These are phyloP conservation scores for Penicillium salamii DNA, from an alignment of 495 filamentous ascomycete species.

Conservation along the genomic window DNA sequence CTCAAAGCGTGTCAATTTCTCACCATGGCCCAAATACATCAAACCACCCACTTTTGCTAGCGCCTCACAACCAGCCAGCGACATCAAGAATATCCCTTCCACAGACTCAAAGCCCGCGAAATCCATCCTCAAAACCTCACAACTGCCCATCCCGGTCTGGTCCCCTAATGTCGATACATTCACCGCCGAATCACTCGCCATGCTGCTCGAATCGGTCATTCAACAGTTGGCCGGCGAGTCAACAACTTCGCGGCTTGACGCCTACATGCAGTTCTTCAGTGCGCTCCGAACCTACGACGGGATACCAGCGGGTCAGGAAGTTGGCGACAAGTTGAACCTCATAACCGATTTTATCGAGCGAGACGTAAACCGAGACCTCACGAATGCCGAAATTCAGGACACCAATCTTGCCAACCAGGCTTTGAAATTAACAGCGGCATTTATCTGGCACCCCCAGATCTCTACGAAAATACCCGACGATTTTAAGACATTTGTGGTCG, in stretches of 20 bases:
- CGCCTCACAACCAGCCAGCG: constrained; percentile 43
- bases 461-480: constrained; percentile 65
- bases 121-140: constrained; percentile 77
- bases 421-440: constrained; percentile 67
- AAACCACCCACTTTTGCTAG: constrained; percentile 52
- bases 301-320: constrained; percentile 63
- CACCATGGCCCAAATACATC: constrained; percentile 68
- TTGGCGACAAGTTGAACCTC: constrained; percentile 70
- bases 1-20: constrained; percentile 74
- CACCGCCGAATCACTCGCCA: constrained; percentile 51
- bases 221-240: constrained; percentile 73
- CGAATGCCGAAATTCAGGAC: constrained; percentile 40
- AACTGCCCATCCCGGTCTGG: constrained; percentile 39
- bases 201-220: constrained; percentile 76
- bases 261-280: constrained; percentile 76
- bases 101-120: constrained; percentile 68
- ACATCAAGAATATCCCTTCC: constrained; percentile 47
- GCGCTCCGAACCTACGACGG: constrained; percentile 75
- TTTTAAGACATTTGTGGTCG: constrained; percentile 74
- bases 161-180: constrained; percentile 37
- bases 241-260: constrained; percentile 70
- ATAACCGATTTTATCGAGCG: constrained; percentile 76
- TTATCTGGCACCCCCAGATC: constrained; percentile 67
- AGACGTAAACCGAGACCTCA: constrained; percentile 55
- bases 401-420: constrained; percentile 70